Evolutionary conservation across 2,329 filamentous ascomycete genomes (phyloP), one percentile per base, ranked within the genome.

Genomic region (Scedosporium aurantiacum): DNA sequence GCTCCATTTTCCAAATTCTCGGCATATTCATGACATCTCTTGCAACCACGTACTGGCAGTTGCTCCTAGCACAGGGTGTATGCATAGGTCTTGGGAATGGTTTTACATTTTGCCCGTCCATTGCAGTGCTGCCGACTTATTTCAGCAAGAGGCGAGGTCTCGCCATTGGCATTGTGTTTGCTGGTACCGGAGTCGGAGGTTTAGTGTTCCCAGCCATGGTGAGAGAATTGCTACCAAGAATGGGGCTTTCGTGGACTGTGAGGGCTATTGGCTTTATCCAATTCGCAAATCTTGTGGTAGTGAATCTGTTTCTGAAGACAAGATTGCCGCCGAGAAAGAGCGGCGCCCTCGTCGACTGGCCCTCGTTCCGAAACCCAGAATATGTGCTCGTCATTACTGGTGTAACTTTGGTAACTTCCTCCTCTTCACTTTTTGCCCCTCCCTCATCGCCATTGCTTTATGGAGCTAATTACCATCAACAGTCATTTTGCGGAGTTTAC

Each of bases 81-180:
- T 78, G 78, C 60, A 73, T 80, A 63, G 83, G 83, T 1, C 58
- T 85, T 0, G 85, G 83, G 1, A 80, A 81, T 61, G 86, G 86
- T 4, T 82, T 78, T 63, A 71, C 89, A 2, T 89, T 87, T 70
- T 81, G 85, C 56, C 83, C 87, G 0, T 76, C 80, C 50, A 78
- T 90, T 28, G 82, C 86, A 1, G 80, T 88, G 2, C 73, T 89
- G 2, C 81, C 85, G 3, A 85, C 86, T 5, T 90, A 89, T 66
- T 89, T 88, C 67, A 74, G 72, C 60, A 77, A 73, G 55, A 80
- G 76, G 63, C 76, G 83, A 52, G 79, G 80, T 0, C 71, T 89
- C 2, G 85, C 82, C 8, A 79, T 88, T 58, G 86, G 86, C 10
- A 70, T 88, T n/a, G 77, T 80, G 1, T 83, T 85, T 0, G 77